These are phyloP conservation scores for Xerocomus potaroensis DNA, from an alignment of 768 basidiomycete genomes.

Conservation along the genomic window DNA sequence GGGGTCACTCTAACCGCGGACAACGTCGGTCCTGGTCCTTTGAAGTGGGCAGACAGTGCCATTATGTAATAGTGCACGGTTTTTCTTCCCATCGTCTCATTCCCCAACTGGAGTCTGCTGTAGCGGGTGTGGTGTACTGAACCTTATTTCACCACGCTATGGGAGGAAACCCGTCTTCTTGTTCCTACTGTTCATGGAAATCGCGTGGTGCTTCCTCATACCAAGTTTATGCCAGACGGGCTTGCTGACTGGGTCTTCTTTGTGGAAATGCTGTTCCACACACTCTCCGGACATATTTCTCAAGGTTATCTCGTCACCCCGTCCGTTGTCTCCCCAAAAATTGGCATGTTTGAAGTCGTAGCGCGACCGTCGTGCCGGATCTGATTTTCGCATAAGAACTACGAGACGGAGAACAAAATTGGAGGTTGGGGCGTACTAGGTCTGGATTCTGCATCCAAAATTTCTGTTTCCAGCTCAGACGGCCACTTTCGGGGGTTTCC, in stretches of 20 bases:
- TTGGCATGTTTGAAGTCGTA: slow-evolving; percentile 10
- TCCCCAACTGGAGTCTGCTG: no score
- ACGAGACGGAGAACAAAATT: slow-evolving; percentile 21
- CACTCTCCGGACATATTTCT: slow-evolving; percentile 7
- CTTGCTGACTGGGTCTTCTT: slow-evolving; percentile 16
- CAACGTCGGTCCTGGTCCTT: no score
- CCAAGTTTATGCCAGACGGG: slow-evolving; percentile 10
- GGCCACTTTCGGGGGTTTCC: slow-evolving; percentile 14
- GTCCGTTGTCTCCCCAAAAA: slow-evolving; percentile 25
- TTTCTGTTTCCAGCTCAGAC: neutral
- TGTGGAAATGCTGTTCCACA: slow-evolving; percentile 14
- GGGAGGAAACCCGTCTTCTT: slow-evolving; percentile 27
- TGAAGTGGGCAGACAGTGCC: no score
- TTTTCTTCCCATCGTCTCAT: no score
- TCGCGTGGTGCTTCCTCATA: slow-evolving; percentile 14
- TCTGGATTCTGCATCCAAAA: neutral
- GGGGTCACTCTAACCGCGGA: no score
- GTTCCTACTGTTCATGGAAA: slow-evolving; percentile 3
- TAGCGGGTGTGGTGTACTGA: slow-evolving; percentile 21
- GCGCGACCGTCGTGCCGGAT: neutral
- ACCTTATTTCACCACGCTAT: slow-evolving; percentile 21
- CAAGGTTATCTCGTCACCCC: slow-evolving; percentile 22
- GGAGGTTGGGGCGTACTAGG: slow-evolving; percentile 30
- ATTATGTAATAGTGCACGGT: no score
- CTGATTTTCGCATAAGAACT: slow-evolving; percentile 22